Percentiles rank a stretch among this genome's conserved stretches.
phyloP scores from a whole-genome alignment of 148 eudicot species.

The Agrostemma githago region DNA sequence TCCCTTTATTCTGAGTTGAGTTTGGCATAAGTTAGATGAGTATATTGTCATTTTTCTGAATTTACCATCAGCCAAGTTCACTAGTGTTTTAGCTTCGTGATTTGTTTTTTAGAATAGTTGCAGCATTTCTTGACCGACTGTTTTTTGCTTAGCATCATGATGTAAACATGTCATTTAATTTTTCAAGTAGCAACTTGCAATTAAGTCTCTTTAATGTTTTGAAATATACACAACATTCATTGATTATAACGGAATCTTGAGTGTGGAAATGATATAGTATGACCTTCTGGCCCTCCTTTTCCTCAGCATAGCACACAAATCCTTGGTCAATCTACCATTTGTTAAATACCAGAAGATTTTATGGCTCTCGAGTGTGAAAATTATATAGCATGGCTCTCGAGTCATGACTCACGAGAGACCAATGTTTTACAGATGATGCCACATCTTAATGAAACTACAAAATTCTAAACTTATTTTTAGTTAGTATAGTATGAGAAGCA shows the following conservation, averaged over 20 bases:
- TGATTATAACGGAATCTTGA: not conserved
- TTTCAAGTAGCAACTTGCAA: conserved; percentile 1
- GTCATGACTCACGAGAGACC: not conserved
- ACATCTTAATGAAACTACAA: conserved; percentile 1
- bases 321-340: too few relatives aligned
- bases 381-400: not conserved
- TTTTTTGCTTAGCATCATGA: conserved; percentile 4
- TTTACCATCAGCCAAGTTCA: not conserved
- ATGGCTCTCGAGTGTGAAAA: not conserved
- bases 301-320: not conserved
- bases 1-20: conserved; percentile 2
- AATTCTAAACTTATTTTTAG: not conserved
- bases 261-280: not conserved
- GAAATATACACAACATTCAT: not conserved
- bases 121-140: not conserved
- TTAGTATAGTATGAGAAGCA: not conserved
- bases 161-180: not conserved
- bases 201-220: not conserved
- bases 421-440: not conserved
- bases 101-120: conserved; percentile 1
- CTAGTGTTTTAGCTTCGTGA: not conserved
- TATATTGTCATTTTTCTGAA: not conserved
- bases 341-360: too few relatives aligned
- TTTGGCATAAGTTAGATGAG: not conserved
- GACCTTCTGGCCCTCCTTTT: not conserved